Evolutionary conservation across 257 asterid species (phyloP).

Genomic region (Anisodus tanguticus): DNA sequence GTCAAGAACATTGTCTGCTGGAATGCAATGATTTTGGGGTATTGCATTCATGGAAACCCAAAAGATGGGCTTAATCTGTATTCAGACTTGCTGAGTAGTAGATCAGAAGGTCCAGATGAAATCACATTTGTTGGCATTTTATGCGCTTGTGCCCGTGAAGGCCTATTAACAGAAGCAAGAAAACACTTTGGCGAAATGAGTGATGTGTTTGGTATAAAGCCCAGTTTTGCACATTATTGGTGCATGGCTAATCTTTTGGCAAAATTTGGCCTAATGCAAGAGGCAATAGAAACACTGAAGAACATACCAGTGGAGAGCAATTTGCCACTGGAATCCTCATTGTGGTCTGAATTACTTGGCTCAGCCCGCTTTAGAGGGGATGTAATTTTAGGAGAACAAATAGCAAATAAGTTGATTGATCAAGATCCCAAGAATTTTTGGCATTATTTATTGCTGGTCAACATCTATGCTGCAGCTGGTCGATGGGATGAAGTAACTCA

Average conservation of each 20-base stretch:
- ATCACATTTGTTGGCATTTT: constrained; percentile 69
- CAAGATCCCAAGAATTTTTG: constrained; percentile 60
- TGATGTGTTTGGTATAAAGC: constrained; percentile 49
- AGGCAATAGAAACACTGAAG: constrained; percentile 58
- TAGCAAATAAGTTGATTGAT: constrained; percentile 62
- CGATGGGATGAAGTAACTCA: constrained; percentile 68
- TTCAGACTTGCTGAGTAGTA: constrained; percentile 46
- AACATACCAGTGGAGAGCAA: constrained; percentile 49
- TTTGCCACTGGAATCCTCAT: constrained; percentile 49
- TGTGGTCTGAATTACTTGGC: constrained; percentile 63
- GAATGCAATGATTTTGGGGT: constrained; percentile 30
- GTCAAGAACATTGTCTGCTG: constrained; percentile 42
- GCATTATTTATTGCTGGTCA: constrained; percentile 58
- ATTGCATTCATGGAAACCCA: constrained; percentile 37
- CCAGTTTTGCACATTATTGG: constrained; percentile 77
- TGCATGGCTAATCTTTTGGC: constrained; percentile 81
- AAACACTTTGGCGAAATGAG: constrained; percentile 55
- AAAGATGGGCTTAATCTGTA: constrained; percentile 56
- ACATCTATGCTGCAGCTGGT: constrained; percentile 68
- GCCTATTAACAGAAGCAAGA: constrained; percentile 54
- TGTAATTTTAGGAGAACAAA: constrained; percentile 49
- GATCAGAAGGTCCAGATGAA: constrained; percentile 56
- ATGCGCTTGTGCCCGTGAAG: constrained; percentile 73
- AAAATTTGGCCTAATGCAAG: constrained; percentile 52
- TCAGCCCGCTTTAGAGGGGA: constrained; percentile 65